phyloP scores from a whole-genome alignment of 768 basidiomycete species.

The Hysterangium stoloniferum region DNA sequence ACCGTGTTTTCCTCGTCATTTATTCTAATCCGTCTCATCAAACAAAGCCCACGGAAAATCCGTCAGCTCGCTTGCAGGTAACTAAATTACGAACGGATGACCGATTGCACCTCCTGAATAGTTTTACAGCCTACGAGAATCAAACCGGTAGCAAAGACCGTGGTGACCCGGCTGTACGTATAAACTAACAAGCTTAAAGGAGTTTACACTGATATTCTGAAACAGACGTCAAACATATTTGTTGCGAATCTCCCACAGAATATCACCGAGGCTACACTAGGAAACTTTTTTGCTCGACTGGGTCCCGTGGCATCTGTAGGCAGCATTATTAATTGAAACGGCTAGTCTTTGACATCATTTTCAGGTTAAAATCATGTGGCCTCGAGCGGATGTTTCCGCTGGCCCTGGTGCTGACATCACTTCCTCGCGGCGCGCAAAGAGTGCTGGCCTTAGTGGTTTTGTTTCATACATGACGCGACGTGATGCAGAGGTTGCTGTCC shows the following conservation, averaged over 20 bases:
- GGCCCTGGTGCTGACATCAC: slow-evolving; percentile 77
- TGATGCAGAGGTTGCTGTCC: slow-evolving; percentile 83
- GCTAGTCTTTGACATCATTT: neutral
- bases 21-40: neutral
- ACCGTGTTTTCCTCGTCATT: neutral
- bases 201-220: neutral
- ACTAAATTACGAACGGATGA: slow-evolving; percentile 17
- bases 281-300: slow-evolving; percentile 82
- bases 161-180: slow-evolving; percentile 74
- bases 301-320: slow-evolving; percentile 91
- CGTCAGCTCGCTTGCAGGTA: slow-evolving; percentile 85
- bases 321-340: slow-evolving; percentile 1
- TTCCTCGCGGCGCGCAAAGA: slow-evolving; percentile 58
- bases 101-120: slow-evolving; percentile 2
- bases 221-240: slow-evolving; percentile 89
- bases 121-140: slow-evolving; percentile 66
- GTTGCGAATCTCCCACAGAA: slow-evolving; percentile 88
- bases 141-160: slow-evolving; percentile 86
- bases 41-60: slow-evolving; percentile 56
- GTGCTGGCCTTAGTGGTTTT: slow-evolving; percentile 83
- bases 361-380: slow-evolving; percentile 98
- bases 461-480: slow-evolving; percentile 93
- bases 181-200: neutral
- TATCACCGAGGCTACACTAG: slow-evolving; percentile 79
- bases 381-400: slow-evolving; percentile 63